Evolutionary conservation across 2,329 filamentous ascomycete genomes (phyloP), one percentile per base, ranked within the genome.

Genomic region (Tolypocladium pustulatum): DNA sequence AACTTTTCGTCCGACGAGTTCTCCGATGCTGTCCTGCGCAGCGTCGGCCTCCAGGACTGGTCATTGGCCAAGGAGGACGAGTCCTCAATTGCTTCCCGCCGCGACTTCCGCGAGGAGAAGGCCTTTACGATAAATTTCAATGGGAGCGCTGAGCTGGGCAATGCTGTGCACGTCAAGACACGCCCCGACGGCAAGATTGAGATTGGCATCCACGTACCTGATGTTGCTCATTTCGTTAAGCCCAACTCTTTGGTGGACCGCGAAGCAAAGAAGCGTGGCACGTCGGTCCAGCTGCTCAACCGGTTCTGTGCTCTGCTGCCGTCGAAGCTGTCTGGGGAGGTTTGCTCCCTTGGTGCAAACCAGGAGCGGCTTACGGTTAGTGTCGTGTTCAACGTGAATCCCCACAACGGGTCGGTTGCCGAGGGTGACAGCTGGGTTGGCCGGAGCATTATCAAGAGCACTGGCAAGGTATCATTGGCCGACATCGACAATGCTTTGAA

Each of bases 1-100:
- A 99, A 99, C 78, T 99, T 99, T 70, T 89, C 90, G 17, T 92
- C 92, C 0, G 94, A 99, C 68, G 94, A 97, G 64, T 99, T 99
- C 73, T 96, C 93, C 6, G 94, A 99, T 68, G 93, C 94, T 58
- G 94, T 99, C 55, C 78, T 96, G 63, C 91, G 93, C 72, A 97
- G 90, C 69, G 90, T 97, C 63, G 90, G 90, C 43, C 88, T 91
- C 65, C 90, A 96, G 63, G 90, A 96, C 66, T 97, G 93, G 93
- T 88, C 90, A 17, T 77, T 97, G 57, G 82, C 84, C 43, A 90
- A 88, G 68, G 93, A 99, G 70, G 88, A 90, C 40, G 90, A 95
- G 67, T 80, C 85, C 52, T 80, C 81, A 53, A 71, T 97, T 43
- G 79, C 85, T 58, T 80, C 83, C 60, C 91, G 94, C 65, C 90